These are phyloP conservation scores for Capronia epimyces DNA, from an alignment of 2,329 filamentous ascomycete species.

Conservation along the genomic window DNA sequence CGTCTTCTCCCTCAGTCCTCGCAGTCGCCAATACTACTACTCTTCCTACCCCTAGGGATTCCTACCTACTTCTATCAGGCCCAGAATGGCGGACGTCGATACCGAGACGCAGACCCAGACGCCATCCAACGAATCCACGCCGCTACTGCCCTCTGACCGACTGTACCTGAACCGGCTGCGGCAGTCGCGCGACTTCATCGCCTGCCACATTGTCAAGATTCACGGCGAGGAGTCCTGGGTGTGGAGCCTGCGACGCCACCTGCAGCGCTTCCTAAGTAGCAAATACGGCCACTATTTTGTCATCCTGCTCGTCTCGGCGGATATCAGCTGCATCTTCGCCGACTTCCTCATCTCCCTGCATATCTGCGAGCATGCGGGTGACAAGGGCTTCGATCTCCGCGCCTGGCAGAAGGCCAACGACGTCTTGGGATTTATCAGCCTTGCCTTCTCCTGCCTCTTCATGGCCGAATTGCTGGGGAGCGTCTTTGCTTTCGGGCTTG, in stretches of 20 bases:
- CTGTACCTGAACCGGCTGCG: not conserved
- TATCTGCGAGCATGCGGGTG: slow-evolving; percentile 40
- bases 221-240: slow-evolving; percentile 28
- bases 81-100: not conserved
- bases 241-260: slow-evolving; percentile 21
- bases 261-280: slow-evolving; percentile 40
- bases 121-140: not conserved
- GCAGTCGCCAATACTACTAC: too few species aligned
- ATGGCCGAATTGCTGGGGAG: slow-evolving; percentile 56
- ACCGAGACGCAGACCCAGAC: not conserved
- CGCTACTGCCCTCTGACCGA: not conserved
- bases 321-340: slow-evolving; percentile 50
- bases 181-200: not conserved
- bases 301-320: slow-evolving; percentile 46
- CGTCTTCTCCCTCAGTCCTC: too few species aligned
- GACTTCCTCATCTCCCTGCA: slow-evolving; percentile 49
- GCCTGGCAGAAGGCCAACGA: slow-evolving; percentile 37
- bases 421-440: slow-evolving; percentile 48
- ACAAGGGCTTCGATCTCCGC: slow-evolving; percentile 24
- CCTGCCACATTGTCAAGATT: slow-evolving; percentile 28
- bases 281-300: slow-evolving; percentile 48
- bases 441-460: slow-evolving; percentile 61
- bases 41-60: too few species aligned
- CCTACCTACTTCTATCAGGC: too few species aligned
- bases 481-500: slow-evolving; percentile 57